Conservation (phyloP, 2,329 filamentous ascomycete species). For the Hymenotorrendiella dingleyae region DNA sequence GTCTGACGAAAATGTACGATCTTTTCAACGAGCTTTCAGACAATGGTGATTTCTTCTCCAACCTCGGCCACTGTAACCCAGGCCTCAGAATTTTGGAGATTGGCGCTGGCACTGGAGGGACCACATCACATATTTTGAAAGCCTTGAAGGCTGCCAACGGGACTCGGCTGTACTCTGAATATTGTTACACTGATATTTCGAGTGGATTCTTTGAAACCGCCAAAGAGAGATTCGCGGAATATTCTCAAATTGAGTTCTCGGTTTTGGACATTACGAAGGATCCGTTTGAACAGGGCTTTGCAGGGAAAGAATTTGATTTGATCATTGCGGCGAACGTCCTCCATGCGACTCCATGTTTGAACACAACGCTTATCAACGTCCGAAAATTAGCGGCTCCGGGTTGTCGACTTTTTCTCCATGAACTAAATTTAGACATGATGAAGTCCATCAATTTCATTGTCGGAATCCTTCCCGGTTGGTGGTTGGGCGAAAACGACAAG, state of each 20-base stretch:
- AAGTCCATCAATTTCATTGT: background rate
- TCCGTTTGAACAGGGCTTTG: conserved; percentile 31
- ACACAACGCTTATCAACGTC: conserved; percentile 15
- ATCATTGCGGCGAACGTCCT: conserved; percentile 24
- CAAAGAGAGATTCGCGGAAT: conserved; percentile 12
- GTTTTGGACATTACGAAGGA: conserved; percentile 32
- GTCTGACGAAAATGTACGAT: conserved; percentile 11
- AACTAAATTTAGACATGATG: conserved; percentile 2
- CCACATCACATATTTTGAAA: conserved; percentile 14
- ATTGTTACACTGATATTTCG: conserved; percentile 24
- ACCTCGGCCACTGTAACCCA: conserved; percentile 11
- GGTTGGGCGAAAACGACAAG: conserved; percentile 18
- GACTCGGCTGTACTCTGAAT: conserved; percentile 11
- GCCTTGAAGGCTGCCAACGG: conserved; percentile 7
- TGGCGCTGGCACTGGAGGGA: conserved; percentile 19
- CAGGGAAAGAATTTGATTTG: conserved; percentile 23
- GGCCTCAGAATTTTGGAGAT: conserved; percentile 18
- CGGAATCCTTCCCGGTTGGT: conserved; percentile 15
- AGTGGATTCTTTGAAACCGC: conserved; percentile 31
- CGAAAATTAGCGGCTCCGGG: conserved; percentile 15
- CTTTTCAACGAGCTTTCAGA: background rate
- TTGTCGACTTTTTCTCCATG: conserved; percentile 15
- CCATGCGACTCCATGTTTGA: conserved; percentile 19
- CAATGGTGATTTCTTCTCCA: conserved; percentile 7
- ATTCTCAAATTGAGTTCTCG: conserved; percentile 27